These are phyloP conservation scores for Rugosomyces carneus DNA, from an alignment of 1,284 basidiomycete species.

Conservation along the genomic window DNA sequence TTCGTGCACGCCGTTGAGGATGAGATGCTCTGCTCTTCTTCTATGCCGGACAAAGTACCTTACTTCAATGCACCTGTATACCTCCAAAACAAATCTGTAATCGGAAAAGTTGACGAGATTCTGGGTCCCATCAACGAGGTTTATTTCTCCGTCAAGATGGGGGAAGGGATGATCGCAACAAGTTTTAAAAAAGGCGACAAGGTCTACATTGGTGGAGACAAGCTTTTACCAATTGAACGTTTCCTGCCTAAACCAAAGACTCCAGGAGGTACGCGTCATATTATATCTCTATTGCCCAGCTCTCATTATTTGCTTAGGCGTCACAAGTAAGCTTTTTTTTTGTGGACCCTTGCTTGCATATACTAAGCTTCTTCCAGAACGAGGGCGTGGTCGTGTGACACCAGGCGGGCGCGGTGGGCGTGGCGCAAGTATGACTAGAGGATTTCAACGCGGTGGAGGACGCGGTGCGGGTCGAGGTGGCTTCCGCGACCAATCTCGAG, in stretches of 20 bases:
- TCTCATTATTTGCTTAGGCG: constrained; percentile 28
- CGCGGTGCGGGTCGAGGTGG: constrained; percentile 39
- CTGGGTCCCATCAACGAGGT: constrained; percentile 98
- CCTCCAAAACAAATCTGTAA: constrained; percentile 93
- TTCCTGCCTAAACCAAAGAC: constrained; percentile 97
- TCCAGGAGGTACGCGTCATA: constrained; percentile 50
- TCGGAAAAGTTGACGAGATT: constrained; percentile 96
- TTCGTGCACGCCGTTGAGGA: constrained; percentile 96
- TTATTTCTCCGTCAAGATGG: constrained; percentile 98
- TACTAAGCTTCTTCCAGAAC: constrained; percentile 38
- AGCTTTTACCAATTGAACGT: constrained; percentile 92
- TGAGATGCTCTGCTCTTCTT: constrained; percentile 94
- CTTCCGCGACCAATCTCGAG: constrained; percentile 31
- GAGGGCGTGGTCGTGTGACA: constrained; percentile 44
- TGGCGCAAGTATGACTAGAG: constrained; percentile 17
- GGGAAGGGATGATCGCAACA: constrained; percentile 89
- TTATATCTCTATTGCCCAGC: constrained; percentile 5
- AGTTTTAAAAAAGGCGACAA: constrained; percentile 98
- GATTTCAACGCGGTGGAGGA: constrained; percentile 36
- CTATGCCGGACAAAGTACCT: constrained; percentile 86
- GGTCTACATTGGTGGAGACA: constrained; percentile 95
- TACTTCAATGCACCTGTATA: constrained; percentile 99
- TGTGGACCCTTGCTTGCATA: constrained; percentile 7
- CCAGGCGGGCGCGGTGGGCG: constrained; percentile 28
- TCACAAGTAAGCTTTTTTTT: constrained; percentile 38